Conservation (phyloP, 78 protist species). For the Protostelium mycophagum region DNA sequence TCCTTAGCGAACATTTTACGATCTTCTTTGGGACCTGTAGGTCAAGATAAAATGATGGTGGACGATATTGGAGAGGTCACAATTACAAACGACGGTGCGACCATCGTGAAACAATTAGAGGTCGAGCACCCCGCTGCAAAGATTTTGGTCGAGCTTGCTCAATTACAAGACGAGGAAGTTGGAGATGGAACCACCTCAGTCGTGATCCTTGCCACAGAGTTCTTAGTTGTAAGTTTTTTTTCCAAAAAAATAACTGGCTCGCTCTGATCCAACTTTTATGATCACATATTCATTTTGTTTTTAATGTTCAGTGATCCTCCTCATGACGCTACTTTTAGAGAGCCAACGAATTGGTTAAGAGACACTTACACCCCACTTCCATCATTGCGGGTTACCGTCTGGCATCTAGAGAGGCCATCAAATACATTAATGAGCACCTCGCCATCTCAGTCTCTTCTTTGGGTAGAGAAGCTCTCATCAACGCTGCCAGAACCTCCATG, state of each 20-base stretch:
- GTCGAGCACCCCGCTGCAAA: constrained; percentile 97
- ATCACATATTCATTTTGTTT: not conserved
- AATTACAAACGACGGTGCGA: constrained; percentile 96
- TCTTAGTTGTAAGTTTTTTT: constrained; percentile 58
- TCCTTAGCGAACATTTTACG: constrained; percentile 96
- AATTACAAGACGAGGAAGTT: constrained; percentile 92
- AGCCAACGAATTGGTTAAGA: constrained; percentile 90
- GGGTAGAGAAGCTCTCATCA: constrained; percentile 83
- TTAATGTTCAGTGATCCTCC: not conserved
- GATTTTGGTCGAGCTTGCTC: constrained; percentile 91
- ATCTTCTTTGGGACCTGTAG: constrained; percentile 98
- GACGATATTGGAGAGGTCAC: constrained; percentile 96
- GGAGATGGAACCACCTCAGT: constrained; percentile 98
- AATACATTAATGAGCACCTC: constrained; percentile 76
- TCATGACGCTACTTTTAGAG: constrained; percentile 33
- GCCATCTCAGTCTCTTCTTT: constrained; percentile 59
- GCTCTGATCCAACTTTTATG: not conserved
- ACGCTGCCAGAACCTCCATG: constrained; percentile 96
- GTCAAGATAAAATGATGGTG: constrained; percentile 99
- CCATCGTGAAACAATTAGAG: constrained; percentile 89
- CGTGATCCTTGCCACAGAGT: constrained; percentile 97
- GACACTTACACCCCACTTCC: constrained; percentile 96
- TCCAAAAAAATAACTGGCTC: not conserved
- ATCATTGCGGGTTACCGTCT: constrained; percentile 95
- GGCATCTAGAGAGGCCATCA: constrained; percentile 89